Base-by-base conservation (phyloP, 257 asterid species). In the Lavandula angustifolia region DNA sequence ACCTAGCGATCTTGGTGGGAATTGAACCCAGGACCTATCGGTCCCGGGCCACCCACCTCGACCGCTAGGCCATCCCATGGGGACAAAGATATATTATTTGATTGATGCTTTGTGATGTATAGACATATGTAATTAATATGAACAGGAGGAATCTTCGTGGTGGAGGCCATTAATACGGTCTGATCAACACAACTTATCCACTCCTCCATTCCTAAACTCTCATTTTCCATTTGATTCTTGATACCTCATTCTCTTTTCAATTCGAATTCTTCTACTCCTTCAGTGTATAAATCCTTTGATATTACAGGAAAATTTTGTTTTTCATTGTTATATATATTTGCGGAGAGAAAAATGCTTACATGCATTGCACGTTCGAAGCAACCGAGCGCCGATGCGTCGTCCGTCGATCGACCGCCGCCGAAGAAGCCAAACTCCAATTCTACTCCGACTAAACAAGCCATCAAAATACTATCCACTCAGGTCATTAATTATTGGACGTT, bases 361-460 rank as follows among this genome's bases (percentile, higher is more conserved):
- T 90, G 97, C 92, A 87, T 90, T 59, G 86, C 95, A 73, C 92
- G 95, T 75, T 75, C 92, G 38, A 87, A 87, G 84, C 92, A 82
- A 63, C 34, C 83, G 31, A 72, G 37, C 53, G 83, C 81, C 67
- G 92, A 75, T 12, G 64, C 63, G n/a, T 61, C 76, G 14, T 50
- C 86, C 5, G 6, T 66, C 68, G 76, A 44, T 57, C 52, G 49
- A 7, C 44, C 41, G 32, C 48, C 76, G 29, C 78, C 72, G 1
- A 76, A 78, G 0, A 74, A 78, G 48, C 37, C 41, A 52, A 63
- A 66, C 67, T 67, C 73, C 11, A 71, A 67, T 66, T 78, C 72
- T 11, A 62, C 78, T 68, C 79, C 95, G 2, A 69, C 63, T 7
- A 89, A 89, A 66, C 89, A 80, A n/a, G 34, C 90, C 9, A 71